Evolutionary conservation across 2,329 filamentous ascomycete genomes (phyloP).

Genomic region (Dendrostoma leiphaemia): DNA sequence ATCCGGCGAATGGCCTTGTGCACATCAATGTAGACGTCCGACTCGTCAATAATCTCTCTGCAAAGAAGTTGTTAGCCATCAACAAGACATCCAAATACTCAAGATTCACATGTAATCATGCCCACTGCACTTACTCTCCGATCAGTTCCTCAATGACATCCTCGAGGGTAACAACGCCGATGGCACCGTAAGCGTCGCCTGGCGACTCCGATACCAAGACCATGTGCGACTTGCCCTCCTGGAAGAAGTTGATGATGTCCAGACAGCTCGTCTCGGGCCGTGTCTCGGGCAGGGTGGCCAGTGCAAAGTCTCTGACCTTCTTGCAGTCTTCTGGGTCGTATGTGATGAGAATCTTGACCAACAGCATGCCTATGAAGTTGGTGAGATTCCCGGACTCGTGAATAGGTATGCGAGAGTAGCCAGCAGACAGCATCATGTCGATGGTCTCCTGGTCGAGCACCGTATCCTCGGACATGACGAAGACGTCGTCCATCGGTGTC

Average conservation of each 20-base stretch:
- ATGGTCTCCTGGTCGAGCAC: slow-evolving; percentile 91
- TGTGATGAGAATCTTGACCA: slow-evolving; percentile 98
- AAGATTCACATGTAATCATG: too few species aligned
- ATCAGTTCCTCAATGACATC: slow-evolving; percentile 99
- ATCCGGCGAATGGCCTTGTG: slow-evolving; percentile 95
- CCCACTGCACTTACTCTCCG: slow-evolving; percentile 80
- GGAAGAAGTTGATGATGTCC: slow-evolving; percentile 99
- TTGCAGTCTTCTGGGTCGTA: slow-evolving; percentile 94
- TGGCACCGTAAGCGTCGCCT: slow-evolving; percentile 84
- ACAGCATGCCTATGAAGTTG: slow-evolving; percentile 95
- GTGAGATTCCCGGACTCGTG: slow-evolving; percentile 78
- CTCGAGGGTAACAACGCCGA: slow-evolving; percentile 93
- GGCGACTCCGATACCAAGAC: slow-evolving; percentile 88
- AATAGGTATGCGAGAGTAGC: slow-evolving; percentile 95
- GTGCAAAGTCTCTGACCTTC: slow-evolving; percentile 82
- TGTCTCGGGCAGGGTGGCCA: slow-evolving; percentile 93
- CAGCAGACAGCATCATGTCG: slow-evolving; percentile 87
- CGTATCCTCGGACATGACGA: slow-evolving; percentile 93
- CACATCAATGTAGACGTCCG: slow-evolving; percentile 96
- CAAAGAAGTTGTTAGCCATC: slow-evolving; percentile 21
- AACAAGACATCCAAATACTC: too few species aligned
- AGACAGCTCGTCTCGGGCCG: slow-evolving; percentile 93
- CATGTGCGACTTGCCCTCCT: slow-evolving; percentile 99
- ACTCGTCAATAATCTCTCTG: slow-evolving; percentile 98
- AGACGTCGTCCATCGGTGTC: slow-evolving; percentile 98